Conservation (phyloP, 2,329 filamentous ascomycete genomes). For the Fusarium sp. region DNA sequence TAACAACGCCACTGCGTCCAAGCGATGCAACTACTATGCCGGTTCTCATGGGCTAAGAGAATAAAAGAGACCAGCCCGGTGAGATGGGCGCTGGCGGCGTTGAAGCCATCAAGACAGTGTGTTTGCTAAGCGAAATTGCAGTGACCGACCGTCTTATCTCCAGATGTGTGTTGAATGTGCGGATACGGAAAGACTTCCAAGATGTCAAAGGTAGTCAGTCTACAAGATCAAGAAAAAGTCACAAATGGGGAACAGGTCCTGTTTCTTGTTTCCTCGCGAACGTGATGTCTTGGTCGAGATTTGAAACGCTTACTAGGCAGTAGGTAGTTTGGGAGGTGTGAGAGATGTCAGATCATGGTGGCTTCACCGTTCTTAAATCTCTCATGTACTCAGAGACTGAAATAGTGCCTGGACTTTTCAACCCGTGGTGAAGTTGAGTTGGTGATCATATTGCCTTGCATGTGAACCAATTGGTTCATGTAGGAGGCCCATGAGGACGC, state of each 20-base stretch:
- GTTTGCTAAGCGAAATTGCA: conserved; percentile 30
- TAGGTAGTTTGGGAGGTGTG: background rate
- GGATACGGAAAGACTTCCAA: no score
- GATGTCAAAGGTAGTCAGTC: no score
- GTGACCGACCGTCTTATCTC: conserved; percentile 14
- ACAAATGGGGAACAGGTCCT: background rate
- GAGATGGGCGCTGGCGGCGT: conserved; percentile 25
- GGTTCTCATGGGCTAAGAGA: background rate
- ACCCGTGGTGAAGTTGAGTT: no score
- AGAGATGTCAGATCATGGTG: background rate
- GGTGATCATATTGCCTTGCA: background rate
- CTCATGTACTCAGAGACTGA: background rate
- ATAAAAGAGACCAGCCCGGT: conserved; percentile 7
- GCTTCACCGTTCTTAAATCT: background rate
- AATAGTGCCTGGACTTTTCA: background rate
- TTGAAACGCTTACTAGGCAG: background rate
- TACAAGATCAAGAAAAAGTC: background rate
- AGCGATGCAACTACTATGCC: background rate
- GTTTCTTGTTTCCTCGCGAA: background rate
- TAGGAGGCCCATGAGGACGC: no score
- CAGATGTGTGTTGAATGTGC: background rate
- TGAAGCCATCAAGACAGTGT: conserved; percentile 13
- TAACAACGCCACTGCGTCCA: conserved; percentile 1
- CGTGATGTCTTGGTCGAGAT: no score
- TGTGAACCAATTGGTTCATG: background rate